phyloP scores from a whole-genome alignment of 2,329 filamentous ascomycete genomes.

The Taxawa tesnikishii region DNA sequence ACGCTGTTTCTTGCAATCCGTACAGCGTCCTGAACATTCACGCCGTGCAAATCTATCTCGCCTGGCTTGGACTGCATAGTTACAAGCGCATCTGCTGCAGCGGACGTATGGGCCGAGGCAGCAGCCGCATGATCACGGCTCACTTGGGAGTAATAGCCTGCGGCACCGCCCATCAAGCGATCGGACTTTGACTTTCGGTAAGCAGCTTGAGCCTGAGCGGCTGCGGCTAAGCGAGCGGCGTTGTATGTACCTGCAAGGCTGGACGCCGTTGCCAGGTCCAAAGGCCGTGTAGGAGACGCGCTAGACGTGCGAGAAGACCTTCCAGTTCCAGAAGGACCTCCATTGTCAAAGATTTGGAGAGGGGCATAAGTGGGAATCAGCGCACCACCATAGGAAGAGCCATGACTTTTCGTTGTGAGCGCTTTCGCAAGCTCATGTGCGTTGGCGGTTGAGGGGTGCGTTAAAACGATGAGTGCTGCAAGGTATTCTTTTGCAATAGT shows the following conservation, averaged over 20 bases:
- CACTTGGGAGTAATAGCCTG: slow-evolving; percentile 61
- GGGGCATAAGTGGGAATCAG: slow-evolving; percentile 35
- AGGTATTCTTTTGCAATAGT: slow-evolving; percentile 35
- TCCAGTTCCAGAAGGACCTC: slow-evolving; percentile 4
- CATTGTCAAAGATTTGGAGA: slow-evolving; percentile 21
- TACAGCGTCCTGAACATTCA: slow-evolving; percentile 68
- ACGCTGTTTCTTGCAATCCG: slow-evolving; percentile 61
- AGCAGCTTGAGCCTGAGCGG: slow-evolving; percentile 44
- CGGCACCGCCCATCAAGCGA: slow-evolving; percentile 61
- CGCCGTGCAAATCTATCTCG: slow-evolving; percentile 69
- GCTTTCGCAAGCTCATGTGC: slow-evolving; percentile 49
- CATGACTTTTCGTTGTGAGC: slow-evolving; percentile 28
- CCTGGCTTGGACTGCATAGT: slow-evolving; percentile 46
- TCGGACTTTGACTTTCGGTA: slow-evolving; percentile 55
- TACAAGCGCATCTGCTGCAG: slow-evolving; percentile 59
- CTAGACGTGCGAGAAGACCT: not conserved
- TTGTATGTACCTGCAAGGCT: slow-evolving; percentile 32
- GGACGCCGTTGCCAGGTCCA: slow-evolving; percentile 13
- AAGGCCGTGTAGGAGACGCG: not conserved
- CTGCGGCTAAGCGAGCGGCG: slow-evolving; percentile 36
- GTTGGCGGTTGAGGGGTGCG: slow-evolving; percentile 43
- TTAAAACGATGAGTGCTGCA: slow-evolving; percentile 42
- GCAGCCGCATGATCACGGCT: slow-evolving; percentile 51
- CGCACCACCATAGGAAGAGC: slow-evolving; percentile 18
- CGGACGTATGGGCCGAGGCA: slow-evolving; percentile 47